Conservation (phyloP, 495 filamentous ascomycete species). For the Daldinia bambusicola region DNA sequence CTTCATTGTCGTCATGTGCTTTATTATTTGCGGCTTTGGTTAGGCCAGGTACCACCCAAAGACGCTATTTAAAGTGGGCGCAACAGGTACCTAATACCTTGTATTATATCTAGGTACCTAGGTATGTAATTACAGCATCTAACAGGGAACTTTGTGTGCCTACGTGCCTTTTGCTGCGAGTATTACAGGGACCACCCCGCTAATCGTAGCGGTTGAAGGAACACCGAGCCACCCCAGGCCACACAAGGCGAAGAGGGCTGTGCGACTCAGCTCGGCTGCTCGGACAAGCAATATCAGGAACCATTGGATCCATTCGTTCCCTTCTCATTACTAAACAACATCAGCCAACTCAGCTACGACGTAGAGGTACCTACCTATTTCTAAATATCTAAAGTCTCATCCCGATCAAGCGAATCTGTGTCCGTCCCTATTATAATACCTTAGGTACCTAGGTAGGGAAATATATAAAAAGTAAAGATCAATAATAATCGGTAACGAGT, state of each 20-base stretch:
- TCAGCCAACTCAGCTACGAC: no score
- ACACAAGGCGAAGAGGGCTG: conserved; percentile 20
- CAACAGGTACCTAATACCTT: no score
- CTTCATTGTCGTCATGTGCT: conserved; percentile 39
- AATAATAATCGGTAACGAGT: background rate
- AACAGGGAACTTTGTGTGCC: conserved; percentile 8
- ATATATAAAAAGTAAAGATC: no score
- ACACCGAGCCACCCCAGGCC: conserved; percentile 15
- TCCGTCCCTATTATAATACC: no score
- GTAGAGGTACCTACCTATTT: no score
- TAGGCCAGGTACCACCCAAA: background rate
- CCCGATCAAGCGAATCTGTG: background rate
- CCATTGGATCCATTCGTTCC: conserved; percentile 16
- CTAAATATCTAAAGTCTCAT: background rate
- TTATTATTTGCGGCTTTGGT: conserved; percentile 17
- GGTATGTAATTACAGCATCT: conserved; percentile 14
- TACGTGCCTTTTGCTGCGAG: conserved; percentile 10
- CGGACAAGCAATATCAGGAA: background rate
- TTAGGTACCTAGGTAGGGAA: no score
- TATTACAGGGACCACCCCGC: conserved; percentile 11
- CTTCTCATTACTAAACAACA: conserved; percentile 17
- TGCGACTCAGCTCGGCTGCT: conserved; percentile 31
- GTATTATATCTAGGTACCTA: no score
- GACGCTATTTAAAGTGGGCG: background rate
- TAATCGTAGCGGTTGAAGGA: conserved; percentile 23